A percentile compares a stretch with the other conserved stretches of the same genome.
These are phyloP conservation scores for Fusarium pseudograminearum DNA, from an alignment of 2,329 filamentous ascomycete genomes.

Conservation along the genomic window DNA sequence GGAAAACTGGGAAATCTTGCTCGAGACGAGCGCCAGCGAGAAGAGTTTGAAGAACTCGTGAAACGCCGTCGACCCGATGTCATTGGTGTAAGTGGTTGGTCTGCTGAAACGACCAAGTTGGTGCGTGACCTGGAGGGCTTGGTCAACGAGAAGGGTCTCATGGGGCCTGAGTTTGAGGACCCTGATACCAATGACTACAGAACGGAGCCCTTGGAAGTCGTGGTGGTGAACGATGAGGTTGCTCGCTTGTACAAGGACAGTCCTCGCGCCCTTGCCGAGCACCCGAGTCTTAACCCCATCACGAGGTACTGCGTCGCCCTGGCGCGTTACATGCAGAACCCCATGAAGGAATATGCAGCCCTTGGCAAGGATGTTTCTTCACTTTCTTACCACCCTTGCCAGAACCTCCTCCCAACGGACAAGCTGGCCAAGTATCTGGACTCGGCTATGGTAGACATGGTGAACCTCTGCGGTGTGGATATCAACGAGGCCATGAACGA, in stretches of 20 bases:
- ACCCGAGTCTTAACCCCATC: constrained; percentile 81
- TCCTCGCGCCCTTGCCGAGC: constrained; percentile 80
- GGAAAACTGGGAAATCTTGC: constrained; percentile 87
- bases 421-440: constrained; percentile 89
- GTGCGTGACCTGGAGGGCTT: constrained; percentile 84
- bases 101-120: constrained; percentile 85
- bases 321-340: constrained; percentile 92
- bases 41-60: constrained; percentile 82
- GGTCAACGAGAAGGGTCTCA: constrained; percentile 80
- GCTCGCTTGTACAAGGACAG: constrained; percentile 97
- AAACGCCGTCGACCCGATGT: constrained; percentile 88
- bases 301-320: constrained; percentile 91
- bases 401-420: constrained; percentile 88
- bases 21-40: constrained; percentile 73
- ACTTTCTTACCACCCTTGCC: constrained; percentile 88
- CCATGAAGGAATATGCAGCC: constrained; percentile 95
- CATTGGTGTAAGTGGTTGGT: constrained; percentile 88
- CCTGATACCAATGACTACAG: constrained; percentile 79
- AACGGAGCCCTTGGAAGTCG: constrained; percentile 84
- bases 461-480: constrained; percentile 95
- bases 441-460: constrained; percentile 98
- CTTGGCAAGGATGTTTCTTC: constrained; percentile 89
- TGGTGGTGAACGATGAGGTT: constrained; percentile 96
- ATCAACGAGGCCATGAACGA: constrained; percentile 92
- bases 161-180: constrained; percentile 85